Evolutionary conservation across 2,329 filamentous ascomycete genomes (phyloP), one percentile per base, ranked within the genome.

Genomic region (Talaromyces sp.): DNA sequence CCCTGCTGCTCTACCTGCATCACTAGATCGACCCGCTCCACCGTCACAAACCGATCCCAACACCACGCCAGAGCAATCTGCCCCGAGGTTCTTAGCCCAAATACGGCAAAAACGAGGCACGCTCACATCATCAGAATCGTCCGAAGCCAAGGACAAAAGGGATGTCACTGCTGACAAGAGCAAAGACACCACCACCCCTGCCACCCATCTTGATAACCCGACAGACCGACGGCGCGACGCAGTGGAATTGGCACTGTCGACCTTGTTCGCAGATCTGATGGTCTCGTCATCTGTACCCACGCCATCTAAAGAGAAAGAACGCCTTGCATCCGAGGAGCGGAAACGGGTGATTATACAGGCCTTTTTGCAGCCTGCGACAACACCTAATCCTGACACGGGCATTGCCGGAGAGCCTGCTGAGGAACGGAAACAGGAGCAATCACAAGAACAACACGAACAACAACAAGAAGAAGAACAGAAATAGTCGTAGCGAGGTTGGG

Each of bases 311-410:
- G 84, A 85, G 5, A 85, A 85, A 74, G 88, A 90, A 63, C 84
- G 78, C 66, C 87, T 81, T 63, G 75, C 78, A 0, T 74, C 81
- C 14, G 86, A 88, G 65, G 89, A 89, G 61, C 84, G 85, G 71
- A 89, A 87, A 78, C 81, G 82, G 61, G 82, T 82, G 9, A 76
- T 93, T 12, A 72, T 96, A 33, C 89, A 92, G 71, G 77, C 91
- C 31, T 96, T 96, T 66, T 70, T 91, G 62, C 79, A 76, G 54
- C 73, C 73, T 56, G 70, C 72, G 56, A 71, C 68, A 1, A 73
- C 74, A 7, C 73, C 76, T 67, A 70, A 70, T 62, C 63, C 66
- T 18, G 73, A 72, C 3, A 31, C 50, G 4, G 50, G 1, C 70
- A 72, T n/a, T 75, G 71, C 5, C 71, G 73, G 14, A 70, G 72